Conservation (phyloP, 805 yeast genomes). For the Barnettozyma populi region DNA sequence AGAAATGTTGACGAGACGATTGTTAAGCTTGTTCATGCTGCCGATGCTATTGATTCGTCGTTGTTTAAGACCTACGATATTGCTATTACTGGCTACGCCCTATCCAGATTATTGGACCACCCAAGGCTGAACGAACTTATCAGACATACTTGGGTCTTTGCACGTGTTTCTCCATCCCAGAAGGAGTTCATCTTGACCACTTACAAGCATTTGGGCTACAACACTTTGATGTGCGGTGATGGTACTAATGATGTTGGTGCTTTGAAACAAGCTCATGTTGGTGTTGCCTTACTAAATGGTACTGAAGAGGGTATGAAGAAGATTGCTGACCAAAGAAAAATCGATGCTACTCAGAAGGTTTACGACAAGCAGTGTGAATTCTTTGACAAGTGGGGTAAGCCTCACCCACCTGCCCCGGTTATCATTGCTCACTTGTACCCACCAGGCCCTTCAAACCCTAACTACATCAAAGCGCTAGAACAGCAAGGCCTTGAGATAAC, state of each 20-base stretch:
- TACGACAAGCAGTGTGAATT: conserved; percentile 82
- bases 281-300: conserved; percentile 96
- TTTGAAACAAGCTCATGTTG: conserved; percentile 95
- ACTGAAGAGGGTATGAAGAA: conserved; percentile 91
- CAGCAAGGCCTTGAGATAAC: conserved; percentile 76
- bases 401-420: conserved; percentile 77
- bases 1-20: conserved; percentile 76
- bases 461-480: conserved; percentile 80
- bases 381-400: conserved; percentile 76
- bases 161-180: conserved; percentile 95
- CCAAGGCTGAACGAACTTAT: conserved; percentile 66
- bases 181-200: conserved; percentile 86
- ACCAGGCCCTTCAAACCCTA: conserved; percentile 89
- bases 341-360: conserved; percentile 56
- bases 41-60: conserved; percentile 47
- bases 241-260: conserved; percentile 99
- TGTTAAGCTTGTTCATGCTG: conserved; percentile 59
- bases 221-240: conserved; percentile 98
- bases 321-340: conserved; percentile 72
- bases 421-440: conserved; percentile 93
- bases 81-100: conserved; percentile 91
- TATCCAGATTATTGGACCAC: conserved; percentile 60
- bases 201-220: conserved; percentile 82
- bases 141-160: conserved; percentile 93
- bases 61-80: conserved; percentile 69